Evolutionary conservation across 78 protist genomes (phyloP), one percentile per base, ranked within the genome.

Genomic region (Diacronema lutheri): DNA sequence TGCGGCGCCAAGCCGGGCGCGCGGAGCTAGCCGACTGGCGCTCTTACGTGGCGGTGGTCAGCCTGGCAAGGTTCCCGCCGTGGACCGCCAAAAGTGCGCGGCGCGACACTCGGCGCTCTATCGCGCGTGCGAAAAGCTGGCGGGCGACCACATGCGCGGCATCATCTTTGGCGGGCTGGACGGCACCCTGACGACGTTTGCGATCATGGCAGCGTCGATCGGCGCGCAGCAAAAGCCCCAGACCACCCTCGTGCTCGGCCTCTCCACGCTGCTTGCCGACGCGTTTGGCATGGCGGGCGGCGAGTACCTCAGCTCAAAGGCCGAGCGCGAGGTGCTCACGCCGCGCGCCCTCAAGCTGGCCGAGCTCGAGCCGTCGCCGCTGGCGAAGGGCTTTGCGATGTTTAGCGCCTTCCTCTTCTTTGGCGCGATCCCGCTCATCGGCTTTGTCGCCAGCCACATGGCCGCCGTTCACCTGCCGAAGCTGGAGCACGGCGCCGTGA

Each of bases 231-330:
- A 41, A 35, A 26, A 56, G 29, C 7, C 58, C 6, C 23, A 35
- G 4, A 38, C 79, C 25, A 71, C 79, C 31, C 79, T 71, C 38
- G 79, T 71, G 19, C 20, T 71, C 58, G 79, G 79, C 38, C 10
- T 71, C 58, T 71, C 79, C 20, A 71, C 79, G 26, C 50, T 71
- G 79, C 79, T 71, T 7, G 79, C 79, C 1, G 79, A 71, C 57
- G 79, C 79, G 38, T 56, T 71, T 7, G 40, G 58, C 38, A 71
- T 71, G 79, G 79, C 79, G 37, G 79, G 55, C n/a, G 79, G 79
- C 19, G 79, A 71, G 79, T 71, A 71, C 79, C 79, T 71, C 35
- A 41, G 58, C 12, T 57, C 79, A 4, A 71, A 71, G 58, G 79
- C 79, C 23, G 79, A 71, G 79, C 9, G 0, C 9, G 41, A 71